Evolutionary conservation across 2,329 filamentous ascomycete species (phyloP), one percentile per base, ranked within the genome.

Genomic region (Pezicula neosporulosa): DNA sequence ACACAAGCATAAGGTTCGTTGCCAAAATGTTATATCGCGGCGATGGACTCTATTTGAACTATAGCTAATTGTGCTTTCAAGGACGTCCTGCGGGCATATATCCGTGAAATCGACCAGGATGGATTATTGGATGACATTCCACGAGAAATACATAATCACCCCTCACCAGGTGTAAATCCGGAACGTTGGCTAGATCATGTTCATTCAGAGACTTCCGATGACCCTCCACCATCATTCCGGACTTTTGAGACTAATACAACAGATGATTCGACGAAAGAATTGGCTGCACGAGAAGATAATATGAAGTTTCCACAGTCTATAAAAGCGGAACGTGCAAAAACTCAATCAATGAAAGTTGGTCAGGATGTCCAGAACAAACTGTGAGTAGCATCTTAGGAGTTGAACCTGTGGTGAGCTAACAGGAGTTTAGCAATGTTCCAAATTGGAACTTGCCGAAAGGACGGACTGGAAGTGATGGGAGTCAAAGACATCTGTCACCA

Each of bases 11-110:
- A 80, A 83, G 73, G 82, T 84, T 67, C 45, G 72, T 61, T 45
- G 7, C 43, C 13, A 9, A 7, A 12, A 33, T 24, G 24, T 24
- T 6, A 24, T 24, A 24, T 24, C 24, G 24, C 24, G 7, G 7
- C 24, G 36, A 28, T 18, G 8, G 19, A 35, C 44, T 54, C 27
- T 54, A n/a, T 19, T 50, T 21, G 44, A 19, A 46, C 58, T 10
- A 36, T 49, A 43, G 30, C 19, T 51, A 39, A 24, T 46, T 59
- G 65, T 52, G 63, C 51, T 33, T 42, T 47, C 39, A 42, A 85
- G 82, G 78, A 83, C 57, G 72, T 83, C 9, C 66, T 84, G 21
- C 73, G 80, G 54, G 80, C 81, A 18, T 84, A 85, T 60, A 82
- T 85, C 39, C 77, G 78, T 35, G 77, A 82, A 60, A 73, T 85